A percentile compares a stretch with the other conserved stretches of the same genome.
Evolutionary conservation across 164 flowering plant genomes (phyloP).

Genomic region (Liquidambar formosana): DNA sequence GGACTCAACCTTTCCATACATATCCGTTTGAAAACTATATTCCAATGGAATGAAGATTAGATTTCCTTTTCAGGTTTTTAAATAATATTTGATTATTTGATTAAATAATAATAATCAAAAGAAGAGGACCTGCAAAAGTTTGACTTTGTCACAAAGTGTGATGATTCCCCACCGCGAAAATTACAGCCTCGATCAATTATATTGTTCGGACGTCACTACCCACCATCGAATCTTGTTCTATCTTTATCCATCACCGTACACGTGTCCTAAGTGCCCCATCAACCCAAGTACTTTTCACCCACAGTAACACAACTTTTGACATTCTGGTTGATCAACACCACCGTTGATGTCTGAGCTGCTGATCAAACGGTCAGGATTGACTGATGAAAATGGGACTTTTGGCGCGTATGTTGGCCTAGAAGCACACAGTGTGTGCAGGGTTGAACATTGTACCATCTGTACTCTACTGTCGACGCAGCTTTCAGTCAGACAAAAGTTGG

Average conservation of each 20-base stretch:
- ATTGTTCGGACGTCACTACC: background rate
- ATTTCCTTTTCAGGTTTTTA: no score
- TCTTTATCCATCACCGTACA: background rate
- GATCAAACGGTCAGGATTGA: conserved; percentile 9
- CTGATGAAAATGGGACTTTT: background rate
- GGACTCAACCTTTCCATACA: no score
- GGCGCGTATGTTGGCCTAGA: background rate
- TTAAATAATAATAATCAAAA: no score
- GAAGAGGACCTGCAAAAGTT: background rate
- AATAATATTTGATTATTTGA: no score
- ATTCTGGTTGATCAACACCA: no score
- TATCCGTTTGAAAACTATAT: no score
- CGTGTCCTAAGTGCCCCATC: background rate
- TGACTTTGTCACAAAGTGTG: background rate
- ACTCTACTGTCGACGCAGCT: background rate
- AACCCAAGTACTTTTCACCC: no score
- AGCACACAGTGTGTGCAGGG: conserved; percentile 3
- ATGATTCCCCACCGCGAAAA: background rate
- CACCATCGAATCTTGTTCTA: background rate
- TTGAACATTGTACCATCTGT: background rate
- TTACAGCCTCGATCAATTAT: background rate
- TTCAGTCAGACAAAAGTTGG: conserved; percentile 21
- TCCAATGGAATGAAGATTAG: no score
- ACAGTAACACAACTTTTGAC: no score
- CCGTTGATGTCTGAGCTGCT: no score